phyloP scores from a whole-genome alignment of 2,329 filamentous ascomycete species.

The Verticillium albo-atrum region DNA sequence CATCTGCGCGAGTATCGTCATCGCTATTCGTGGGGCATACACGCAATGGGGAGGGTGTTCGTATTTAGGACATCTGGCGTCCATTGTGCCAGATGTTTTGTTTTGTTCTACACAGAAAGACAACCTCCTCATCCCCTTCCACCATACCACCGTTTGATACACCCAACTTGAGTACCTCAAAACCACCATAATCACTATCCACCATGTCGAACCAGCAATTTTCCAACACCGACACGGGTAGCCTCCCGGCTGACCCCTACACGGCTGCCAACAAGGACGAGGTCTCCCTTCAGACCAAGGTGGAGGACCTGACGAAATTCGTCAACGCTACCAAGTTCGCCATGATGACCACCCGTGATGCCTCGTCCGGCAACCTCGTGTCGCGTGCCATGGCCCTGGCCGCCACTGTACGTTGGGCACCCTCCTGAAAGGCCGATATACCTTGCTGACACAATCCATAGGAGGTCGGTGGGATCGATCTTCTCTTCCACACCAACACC shows the following conservation, averaged over 20 bases:
- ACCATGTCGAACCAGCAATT: constrained; percentile 26
- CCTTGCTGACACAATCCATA: constrained; percentile 26
- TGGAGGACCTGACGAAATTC: constrained; percentile 69
- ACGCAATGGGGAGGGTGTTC: not conserved
- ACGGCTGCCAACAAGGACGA: constrained; percentile 65
- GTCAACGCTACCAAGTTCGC: constrained; percentile 73
- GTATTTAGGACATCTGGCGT: not conserved
- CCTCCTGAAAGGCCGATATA: not conserved
- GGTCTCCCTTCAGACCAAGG: constrained; percentile 65
- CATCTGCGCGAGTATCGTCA: not conserved
- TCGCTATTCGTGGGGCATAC: not conserved
- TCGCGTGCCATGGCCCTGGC: constrained; percentile 86
- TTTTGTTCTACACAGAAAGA: too few relatives aligned
- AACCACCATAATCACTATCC: not conserved
- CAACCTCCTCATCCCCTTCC: too few relatives aligned
- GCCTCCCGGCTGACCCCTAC: constrained; percentile 70
- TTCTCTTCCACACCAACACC: constrained; percentile 89
- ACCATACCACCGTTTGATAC: too few relatives aligned
- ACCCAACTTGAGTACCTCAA: not conserved
- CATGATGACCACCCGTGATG: constrained; percentile 79
- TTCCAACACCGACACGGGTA: constrained; percentile 57
- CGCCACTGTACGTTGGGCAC: constrained; percentile 54
- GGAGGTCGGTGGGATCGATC: constrained; percentile 74
- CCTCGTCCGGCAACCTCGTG: constrained; percentile 60
- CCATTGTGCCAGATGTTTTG: not conserved